These are phyloP conservation scores for Myxozyma sirexii DNA, from an alignment of 805 yeast genomes.

Conservation along the genomic window DNA sequence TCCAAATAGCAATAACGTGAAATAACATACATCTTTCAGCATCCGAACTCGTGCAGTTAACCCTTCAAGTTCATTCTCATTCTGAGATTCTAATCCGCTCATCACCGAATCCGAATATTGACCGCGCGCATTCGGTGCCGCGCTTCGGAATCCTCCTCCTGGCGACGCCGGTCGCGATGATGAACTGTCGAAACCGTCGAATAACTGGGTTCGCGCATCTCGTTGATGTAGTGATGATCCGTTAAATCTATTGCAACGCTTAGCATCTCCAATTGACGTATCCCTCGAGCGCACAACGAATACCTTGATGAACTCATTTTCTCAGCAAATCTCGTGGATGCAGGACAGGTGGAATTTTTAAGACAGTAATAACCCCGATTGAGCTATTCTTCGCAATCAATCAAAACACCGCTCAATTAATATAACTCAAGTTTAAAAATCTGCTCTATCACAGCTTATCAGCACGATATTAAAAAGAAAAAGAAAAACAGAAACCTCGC, in stretches of 20 bases:
- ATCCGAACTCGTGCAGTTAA: conserved; percentile 59
- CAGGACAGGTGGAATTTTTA: no score
- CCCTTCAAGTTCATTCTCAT: conserved; percentile 58
- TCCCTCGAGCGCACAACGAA: background rate
- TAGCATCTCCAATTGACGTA: background rate
- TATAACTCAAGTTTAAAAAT: no score
- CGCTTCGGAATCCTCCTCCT: conserved; percentile 34
- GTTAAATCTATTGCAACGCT: conserved; percentile 3
- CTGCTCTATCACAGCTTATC: no score
- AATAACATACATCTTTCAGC: conserved; percentile 50
- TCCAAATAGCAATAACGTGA: background rate
- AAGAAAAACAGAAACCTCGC: no score
- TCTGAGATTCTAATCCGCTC: conserved; percentile 67
- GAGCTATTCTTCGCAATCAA: no score
- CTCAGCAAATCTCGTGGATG: background rate
- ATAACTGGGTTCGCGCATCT: conserved; percentile 46
- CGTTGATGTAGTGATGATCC: conserved; percentile 39
- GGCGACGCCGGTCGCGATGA: conserved; percentile 29
- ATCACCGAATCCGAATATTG: conserved; percentile 54
- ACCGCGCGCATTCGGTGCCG: conserved; percentile 38
- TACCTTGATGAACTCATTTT: conserved; percentile 19
- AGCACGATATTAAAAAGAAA: no score
- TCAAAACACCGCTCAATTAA: no score
- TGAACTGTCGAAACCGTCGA: conserved; percentile 37
- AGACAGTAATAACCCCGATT: no score